Evolutionary conservation across 2,329 filamentous ascomycete species (phyloP).

Genomic region (Fusarium papillatum): DNA sequence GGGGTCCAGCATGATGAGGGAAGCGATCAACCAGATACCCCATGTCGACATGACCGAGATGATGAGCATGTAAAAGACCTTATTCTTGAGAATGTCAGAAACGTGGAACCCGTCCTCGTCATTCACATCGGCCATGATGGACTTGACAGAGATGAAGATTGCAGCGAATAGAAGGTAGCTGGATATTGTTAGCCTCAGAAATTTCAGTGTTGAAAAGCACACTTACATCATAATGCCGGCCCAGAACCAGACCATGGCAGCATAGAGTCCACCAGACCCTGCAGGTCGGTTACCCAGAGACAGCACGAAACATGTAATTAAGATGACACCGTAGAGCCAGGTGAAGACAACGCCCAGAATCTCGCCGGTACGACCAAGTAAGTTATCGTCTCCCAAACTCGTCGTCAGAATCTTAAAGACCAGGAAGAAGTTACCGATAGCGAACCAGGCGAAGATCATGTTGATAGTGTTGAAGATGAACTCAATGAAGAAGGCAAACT

Average conservation of each 20-base stretch:
- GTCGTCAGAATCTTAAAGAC: slow-evolving; percentile 97
- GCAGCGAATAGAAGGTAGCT: slow-evolving; percentile 95
- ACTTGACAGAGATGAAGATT: slow-evolving; percentile 91
- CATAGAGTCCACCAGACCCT: slow-evolving; percentile 93
- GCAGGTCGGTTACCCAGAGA: slow-evolving; percentile 95
- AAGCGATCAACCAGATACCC: slow-evolving; percentile 91
- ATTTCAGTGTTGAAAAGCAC: background rate
- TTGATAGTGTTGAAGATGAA: slow-evolving; percentile 95
- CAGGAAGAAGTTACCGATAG: slow-evolving; percentile 98
- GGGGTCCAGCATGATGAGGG: slow-evolving; percentile 95
- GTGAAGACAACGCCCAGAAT: slow-evolving; percentile 93
- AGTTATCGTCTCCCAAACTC: slow-evolving; percentile 77
- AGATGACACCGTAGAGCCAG: slow-evolving; percentile 93
- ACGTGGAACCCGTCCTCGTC: slow-evolving; percentile 76
- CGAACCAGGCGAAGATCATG: slow-evolving; percentile 99
- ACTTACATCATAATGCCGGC: slow-evolving; percentile 90
- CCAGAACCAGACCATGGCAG: slow-evolving; percentile 99
- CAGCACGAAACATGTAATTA: slow-evolving; percentile 95
- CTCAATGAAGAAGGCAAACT: slow-evolving; percentile 91
- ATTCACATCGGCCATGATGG: slow-evolving; percentile 80
- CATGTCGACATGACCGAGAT: slow-evolving; percentile 94
- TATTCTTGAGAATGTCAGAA: slow-evolving; percentile 83
- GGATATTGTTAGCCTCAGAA: slow-evolving; percentile 36
- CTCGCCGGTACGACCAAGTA: slow-evolving; percentile 83
- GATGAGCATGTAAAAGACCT: slow-evolving; percentile 93